phyloP scores from a whole-genome alignment of 2,329 filamentous ascomycete genomes.

The Arthrocladium fulminans region DNA sequence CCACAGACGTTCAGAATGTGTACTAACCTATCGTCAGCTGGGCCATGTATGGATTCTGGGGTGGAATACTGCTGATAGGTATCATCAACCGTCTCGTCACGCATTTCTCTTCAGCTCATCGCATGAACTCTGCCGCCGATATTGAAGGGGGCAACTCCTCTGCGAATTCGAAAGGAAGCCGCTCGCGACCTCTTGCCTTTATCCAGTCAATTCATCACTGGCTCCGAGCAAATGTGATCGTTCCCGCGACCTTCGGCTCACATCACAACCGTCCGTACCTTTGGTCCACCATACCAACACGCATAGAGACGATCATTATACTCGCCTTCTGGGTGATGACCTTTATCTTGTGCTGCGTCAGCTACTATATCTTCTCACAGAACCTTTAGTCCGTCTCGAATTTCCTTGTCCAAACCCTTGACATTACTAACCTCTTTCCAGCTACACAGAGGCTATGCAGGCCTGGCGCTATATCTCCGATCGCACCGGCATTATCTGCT shows the following conservation, averaged over 20 bases:
- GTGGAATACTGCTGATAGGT: conserved; percentile 28
- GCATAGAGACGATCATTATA: conserved; percentile 40
- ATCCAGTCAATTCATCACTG: conserved; percentile 24
- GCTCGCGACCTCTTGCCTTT: neutral
- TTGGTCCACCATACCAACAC: conserved; percentile 41
- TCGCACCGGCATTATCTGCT: conserved; percentile 55
- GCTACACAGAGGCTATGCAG: conserved; percentile 15
- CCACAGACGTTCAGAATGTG: neutral
- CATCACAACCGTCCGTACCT: conserved; percentile 34
- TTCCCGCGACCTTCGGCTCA: conserved; percentile 37
- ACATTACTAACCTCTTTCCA: conserved; percentile 4
- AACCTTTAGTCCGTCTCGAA: conserved; percentile 39
- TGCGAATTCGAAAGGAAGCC: conserved; percentile 1
- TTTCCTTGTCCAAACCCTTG: neutral
- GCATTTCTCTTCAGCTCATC: conserved; percentile 18
- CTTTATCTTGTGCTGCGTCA: conserved; percentile 34
- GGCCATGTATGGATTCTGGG: conserved; percentile 35
- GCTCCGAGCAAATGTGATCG: conserved; percentile 32
- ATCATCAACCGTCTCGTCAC: conserved; percentile 26
- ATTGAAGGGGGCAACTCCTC: conserved; percentile 11
- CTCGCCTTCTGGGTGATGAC: conserved; percentile 39
- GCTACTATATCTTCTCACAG: conserved; percentile 37
- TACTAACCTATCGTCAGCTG: conserved; percentile 18
- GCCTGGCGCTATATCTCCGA: conserved; percentile 51
- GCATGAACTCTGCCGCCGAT: conserved; percentile 5